Percentiles rank a stretch among this genome's conserved stretches.
Evolutionary conservation across 495 filamentous ascomycete species (phyloP).

Genomic region (Entonaema liquescens): DNA sequence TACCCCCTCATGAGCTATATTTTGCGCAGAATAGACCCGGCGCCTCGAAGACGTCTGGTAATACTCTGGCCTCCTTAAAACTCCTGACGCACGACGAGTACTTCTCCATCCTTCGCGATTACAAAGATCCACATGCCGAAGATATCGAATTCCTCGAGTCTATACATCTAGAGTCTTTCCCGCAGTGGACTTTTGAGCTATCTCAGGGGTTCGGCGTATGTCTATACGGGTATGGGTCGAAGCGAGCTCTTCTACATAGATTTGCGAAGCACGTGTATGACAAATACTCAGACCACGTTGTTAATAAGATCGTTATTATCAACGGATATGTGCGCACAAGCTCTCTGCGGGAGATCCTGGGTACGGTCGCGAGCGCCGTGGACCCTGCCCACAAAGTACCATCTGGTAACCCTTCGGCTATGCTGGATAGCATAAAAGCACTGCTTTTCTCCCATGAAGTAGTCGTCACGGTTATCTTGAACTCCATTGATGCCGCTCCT

Average conservation of each 20-base stretch:
- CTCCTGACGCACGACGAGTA: slow-evolving; percentile 92
- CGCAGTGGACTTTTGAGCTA: slow-evolving; percentile 94
- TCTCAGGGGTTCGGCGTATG: slow-evolving; percentile 89
- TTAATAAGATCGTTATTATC: slow-evolving; percentile 76
- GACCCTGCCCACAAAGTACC: slow-evolving; percentile 60
- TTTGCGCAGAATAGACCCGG: slow-evolving; percentile 92
- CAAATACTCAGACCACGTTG: slow-evolving; percentile 46
- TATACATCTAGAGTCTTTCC: slow-evolving; percentile 81
- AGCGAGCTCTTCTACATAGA: slow-evolving; percentile 74
- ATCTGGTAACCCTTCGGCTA: slow-evolving; percentile 48
- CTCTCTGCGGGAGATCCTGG: slow-evolving; percentile 81
- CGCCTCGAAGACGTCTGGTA: slow-evolving; percentile 82
- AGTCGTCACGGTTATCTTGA: slow-evolving; percentile 74
- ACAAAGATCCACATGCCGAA: slow-evolving; percentile 74
- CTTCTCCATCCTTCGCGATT: slow-evolving; percentile 72
- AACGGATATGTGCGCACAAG: slow-evolving; percentile 86
- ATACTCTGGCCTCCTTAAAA: slow-evolving; percentile 76
- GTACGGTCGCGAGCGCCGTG: slow-evolving; percentile 72
- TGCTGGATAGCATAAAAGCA: slow-evolving; percentile 63
- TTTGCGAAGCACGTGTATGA: slow-evolving; percentile 79
- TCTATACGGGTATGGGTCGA: slow-evolving; percentile 91
- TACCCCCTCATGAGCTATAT: slow-evolving; percentile 89
- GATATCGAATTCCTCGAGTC: slow-evolving; percentile 75
- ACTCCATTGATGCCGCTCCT: slow-evolving; percentile 82
- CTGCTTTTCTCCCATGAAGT: slow-evolving; percentile 54